Base-by-base conservation (phyloP, 306 rosid species). In the Datisca glomerata region DNA sequence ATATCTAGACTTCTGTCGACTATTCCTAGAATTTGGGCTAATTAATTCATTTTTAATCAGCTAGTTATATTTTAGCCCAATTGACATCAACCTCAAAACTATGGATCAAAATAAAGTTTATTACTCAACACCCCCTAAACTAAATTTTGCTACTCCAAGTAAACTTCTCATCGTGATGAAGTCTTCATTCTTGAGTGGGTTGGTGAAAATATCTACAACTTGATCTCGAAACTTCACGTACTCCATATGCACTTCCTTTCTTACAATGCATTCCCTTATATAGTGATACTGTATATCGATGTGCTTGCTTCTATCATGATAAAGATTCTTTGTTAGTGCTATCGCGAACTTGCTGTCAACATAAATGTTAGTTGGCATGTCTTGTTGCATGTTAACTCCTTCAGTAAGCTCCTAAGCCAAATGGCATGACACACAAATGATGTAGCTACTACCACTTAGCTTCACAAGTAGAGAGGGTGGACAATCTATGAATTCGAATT, bases 161-260 rank as follows among this genome's bases (percentile, higher is more conserved):
- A 24, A 45, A 5, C 3, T 45, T 48, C 24, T 48, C 14, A 32
- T 1, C 8, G 7, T 48, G 1, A 18, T 3, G 19, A 48, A 48
- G 9, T 33, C 27, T 20, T 55, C 51, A 10, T 6, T 3, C 33
- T 31, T 43, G 20, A 43, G 29, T 29, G 21, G 50, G 13, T 55
- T 55, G 6, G 44, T 50, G 45, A 18, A 50, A n/a, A 46, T 38
- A n/a, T 53, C 43, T 3, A 15, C 51, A 3, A 43, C 32, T 21
- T 32, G 35, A 7, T 32, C 60, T 8, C 29, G 6, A 4, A 21
- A 18, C 41, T 42, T 54, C 13, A 28, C 32, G 15, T 48, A 32
- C 18, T 20, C 16, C 3, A 33, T 12, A 0, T 27, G 13, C 22
- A 46, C 38, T 12, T 46, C 38, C 14, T 46, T 46, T n/a, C 3